Evolutionary conservation across 495 filamentous ascomycete genomes (phyloP), one percentile per base, ranked within the genome.

Genomic region (Aspergillus panamensis): DNA sequence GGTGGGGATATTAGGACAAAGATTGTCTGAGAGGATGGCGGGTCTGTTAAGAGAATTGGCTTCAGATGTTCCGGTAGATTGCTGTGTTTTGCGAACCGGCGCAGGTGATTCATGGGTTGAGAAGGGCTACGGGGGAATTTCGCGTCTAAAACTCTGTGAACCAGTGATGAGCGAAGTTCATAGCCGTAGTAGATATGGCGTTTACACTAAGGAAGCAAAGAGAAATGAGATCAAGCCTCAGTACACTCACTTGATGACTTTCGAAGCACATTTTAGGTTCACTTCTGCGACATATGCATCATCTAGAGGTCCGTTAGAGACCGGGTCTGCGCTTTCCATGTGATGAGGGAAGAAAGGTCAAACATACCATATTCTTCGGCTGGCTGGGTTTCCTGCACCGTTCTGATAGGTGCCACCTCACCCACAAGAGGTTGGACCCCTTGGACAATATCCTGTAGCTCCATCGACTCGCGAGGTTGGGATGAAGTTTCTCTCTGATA

Each of bases 91-190:
- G 85, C 86, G 57, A 94, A 89, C 50, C 91, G 84, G 44, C 91
- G 86, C 17, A 97, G 81, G 69, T 98, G 94, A 65, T 82, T 80
- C 32, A 91, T 75, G 58, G 86, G 81, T 52, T 82, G 78, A 62
- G 77, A 75, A n/a, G 77, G 71, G 62, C 83, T 74, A 63, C 81
- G 80, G 32, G 81, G 82, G 45, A 85, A 74, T 49, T 70, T 61
- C 13, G 65, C 45, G 53, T 81, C 77, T 31, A 81, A 66, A 31
- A 62, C 69, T 63, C 77, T 81, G 47, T 48, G 43, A 30, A 29
- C 12, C 42, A 17, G 6, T 39, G 3, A n/a, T 13, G 35, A 13
- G 35, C 35, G 1, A n/a, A n/a, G 3, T 39, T 8, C 35, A 39
- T 13, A 13, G 35, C 14, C 8, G 35, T 10, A n/a, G 35, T 10